phyloP scores from a whole-genome alignment of 2,329 filamentous ascomycete species.

The Ceratocystis papillata region DNA sequence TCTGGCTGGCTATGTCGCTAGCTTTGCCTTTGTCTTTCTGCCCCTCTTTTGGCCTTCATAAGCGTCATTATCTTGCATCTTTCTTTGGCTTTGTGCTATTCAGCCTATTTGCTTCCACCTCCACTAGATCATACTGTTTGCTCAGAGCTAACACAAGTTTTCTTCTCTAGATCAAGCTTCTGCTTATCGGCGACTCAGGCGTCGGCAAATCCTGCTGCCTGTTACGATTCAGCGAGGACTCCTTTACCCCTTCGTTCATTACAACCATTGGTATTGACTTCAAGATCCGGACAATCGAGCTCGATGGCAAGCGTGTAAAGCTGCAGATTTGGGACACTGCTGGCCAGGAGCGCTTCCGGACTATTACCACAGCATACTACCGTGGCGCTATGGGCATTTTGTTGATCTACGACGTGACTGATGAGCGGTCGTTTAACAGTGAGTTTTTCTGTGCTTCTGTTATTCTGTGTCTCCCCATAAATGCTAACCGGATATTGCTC shows the following conservation, averaged over 20 bases:
- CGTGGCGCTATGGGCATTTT: slow-evolving; percentile 96
- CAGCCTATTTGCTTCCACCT: background rate
- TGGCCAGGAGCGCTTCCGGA: slow-evolving; percentile 94
- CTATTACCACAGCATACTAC: slow-evolving; percentile 98
- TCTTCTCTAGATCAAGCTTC: slow-evolving; percentile 70
- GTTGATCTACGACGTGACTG: slow-evolving; percentile 96
- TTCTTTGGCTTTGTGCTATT: background rate
- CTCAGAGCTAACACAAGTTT: no score
- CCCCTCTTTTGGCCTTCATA: background rate
- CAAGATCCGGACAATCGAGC: slow-evolving; percentile 98
- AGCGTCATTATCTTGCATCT: background rate
- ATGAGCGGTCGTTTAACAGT: slow-evolving; percentile 94
- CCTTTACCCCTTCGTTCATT: slow-evolving; percentile 94
- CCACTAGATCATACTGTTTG: background rate
- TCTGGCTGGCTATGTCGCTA: background rate
- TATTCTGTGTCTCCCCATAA: slow-evolving; percentile 18
- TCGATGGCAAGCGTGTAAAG: slow-evolving; percentile 98
- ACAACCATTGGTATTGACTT: slow-evolving; percentile 99
- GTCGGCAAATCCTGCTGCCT: slow-evolving; percentile 97
- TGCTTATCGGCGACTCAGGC: slow-evolving; percentile 92
- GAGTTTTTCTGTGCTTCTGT: slow-evolving; percentile 32
- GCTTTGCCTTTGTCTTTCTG: background rate
- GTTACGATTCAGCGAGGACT: slow-evolving; percentile 93
- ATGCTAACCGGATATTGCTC: slow-evolving; percentile 20
- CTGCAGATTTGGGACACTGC: slow-evolving; percentile 99